These are phyloP conservation scores for Xylaria venustula DNA, from an alignment of 495 filamentous ascomycete species.

Conservation along the genomic window DNA sequence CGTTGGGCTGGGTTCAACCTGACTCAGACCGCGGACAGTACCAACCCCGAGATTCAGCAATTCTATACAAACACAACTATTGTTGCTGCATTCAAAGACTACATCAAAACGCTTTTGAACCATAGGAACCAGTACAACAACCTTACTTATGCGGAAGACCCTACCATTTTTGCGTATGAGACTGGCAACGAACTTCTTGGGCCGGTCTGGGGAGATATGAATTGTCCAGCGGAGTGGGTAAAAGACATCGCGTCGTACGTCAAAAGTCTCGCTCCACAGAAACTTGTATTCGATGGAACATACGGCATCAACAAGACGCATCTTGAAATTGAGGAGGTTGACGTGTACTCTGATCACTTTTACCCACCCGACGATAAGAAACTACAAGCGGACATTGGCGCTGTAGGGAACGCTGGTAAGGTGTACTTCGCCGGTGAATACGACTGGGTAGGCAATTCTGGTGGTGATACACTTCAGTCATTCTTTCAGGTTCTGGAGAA, in stretches of 20 bases:
- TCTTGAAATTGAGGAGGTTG: constrained; percentile 45
- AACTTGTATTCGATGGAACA: constrained; percentile 53
- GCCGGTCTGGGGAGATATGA: constrained; percentile 47
- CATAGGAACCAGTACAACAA: constrained; percentile 56
- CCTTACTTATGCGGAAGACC: constrained; percentile 53
- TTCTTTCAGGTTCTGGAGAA: constrained; percentile 47
- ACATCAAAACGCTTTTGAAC: constrained; percentile 48
- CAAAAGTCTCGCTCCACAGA: constrained; percentile 49
- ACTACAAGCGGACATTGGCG: constrained; percentile 40
- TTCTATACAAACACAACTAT: constrained; percentile 54
- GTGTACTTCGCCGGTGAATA: constrained; percentile 54
- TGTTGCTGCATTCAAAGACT: constrained; percentile 50
- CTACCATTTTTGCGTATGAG: constrained; percentile 56
- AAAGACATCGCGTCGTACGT: constrained; percentile 46
- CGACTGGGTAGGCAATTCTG: constrained; percentile 44
- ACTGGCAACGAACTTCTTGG: constrained; percentile 56
- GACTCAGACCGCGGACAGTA: constrained; percentile 29
- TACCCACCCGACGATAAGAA: constrained; percentile 48
- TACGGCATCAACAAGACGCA: constrained; percentile 55
- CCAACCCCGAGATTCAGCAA: constrained; percentile 42
- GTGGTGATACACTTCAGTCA: constrained; percentile 34
- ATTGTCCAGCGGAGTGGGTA: constrained; percentile 50
- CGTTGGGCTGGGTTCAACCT: constrained; percentile 53
- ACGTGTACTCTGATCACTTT: constrained; percentile 55
- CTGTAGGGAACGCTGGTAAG: constrained; percentile 38